Conservation (phyloP, 2,329 filamentous ascomycete genomes). For the Botrytis fabae region DNA sequence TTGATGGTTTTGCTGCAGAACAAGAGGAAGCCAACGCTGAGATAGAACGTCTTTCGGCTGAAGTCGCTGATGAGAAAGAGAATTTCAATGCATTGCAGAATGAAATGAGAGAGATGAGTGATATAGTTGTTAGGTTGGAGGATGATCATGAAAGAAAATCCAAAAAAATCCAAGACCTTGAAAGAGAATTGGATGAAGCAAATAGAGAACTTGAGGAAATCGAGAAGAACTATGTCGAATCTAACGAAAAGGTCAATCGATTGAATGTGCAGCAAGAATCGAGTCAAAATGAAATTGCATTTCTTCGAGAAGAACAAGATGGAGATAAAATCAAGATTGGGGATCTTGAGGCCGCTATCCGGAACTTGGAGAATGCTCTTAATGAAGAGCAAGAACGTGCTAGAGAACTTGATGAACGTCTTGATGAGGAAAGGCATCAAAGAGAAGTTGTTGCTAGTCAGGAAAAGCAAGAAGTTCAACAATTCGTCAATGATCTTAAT, state of each 20-base stretch:
- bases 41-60: slow-evolving; percentile 66
- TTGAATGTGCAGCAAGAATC: slow-evolving; percentile 91
- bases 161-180: slow-evolving; percentile 76
- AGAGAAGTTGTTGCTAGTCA: slow-evolving; percentile 81
- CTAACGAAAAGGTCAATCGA: slow-evolving; percentile 84
- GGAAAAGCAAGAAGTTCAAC: slow-evolving; percentile 94
- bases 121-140: slow-evolving; percentile 81
- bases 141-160: slow-evolving; percentile 82
- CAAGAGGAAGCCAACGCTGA: slow-evolving; percentile 72
- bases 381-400: slow-evolving; percentile 80
- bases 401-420: slow-evolving; percentile 70
- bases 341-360: slow-evolving; percentile 81
- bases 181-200: slow-evolving; percentile 78
- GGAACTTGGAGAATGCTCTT: slow-evolving; percentile 75
- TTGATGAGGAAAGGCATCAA: slow-evolving; percentile 79
- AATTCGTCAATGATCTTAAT: slow-evolving; percentile 90
- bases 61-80: slow-evolving; percentile 75
- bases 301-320: slow-evolving; percentile 95
- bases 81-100: slow-evolving; percentile 89
- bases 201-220: slow-evolving; percentile 85
- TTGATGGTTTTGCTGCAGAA: slow-evolving; percentile 68
- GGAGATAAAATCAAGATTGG: slow-evolving; percentile 97
- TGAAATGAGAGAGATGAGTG: slow-evolving; percentile 90
- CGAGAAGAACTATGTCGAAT: slow-evolving; percentile 79
- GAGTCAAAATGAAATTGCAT: slow-evolving; percentile 88